Base-by-base conservation (phyloP, 306 rosid genomes). In the Cyamopsis tetragonoloba region DNA sequence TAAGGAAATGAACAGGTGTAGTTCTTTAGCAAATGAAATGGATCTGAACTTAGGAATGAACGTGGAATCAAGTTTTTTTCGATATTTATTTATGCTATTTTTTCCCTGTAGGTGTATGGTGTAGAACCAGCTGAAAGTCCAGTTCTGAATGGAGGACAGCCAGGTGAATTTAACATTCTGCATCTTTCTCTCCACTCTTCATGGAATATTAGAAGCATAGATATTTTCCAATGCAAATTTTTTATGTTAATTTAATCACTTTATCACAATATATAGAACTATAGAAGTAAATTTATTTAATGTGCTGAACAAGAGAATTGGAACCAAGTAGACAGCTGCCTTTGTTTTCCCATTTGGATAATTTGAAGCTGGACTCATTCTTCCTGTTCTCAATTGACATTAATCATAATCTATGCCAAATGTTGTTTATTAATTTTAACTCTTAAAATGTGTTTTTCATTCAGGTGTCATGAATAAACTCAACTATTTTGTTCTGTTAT, bases 71-170 rank as follows among this genome's bases (percentile, higher is more conserved):
- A 19, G 22, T 42, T 18, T 51, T 58, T 3, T 27, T 13, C n/a
- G 2, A 26, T 47, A 7, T 13, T 15, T 42, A 24, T 55, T 7
- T 44, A 53, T 62, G 46, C 49, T 56, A 57, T 76, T 53, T 34
- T 15, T 49, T 19, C 41, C 7, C 23, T 42, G 13, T 47, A 86
- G 98, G 74, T 92, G 14, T 84, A 81, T 72, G 96, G 89, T 27
- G 85, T 92, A 46, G 96, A 92, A 79, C 96, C 96, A 24, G 59
- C 24, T 32, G 96, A 89, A 78, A 92, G 96, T 80, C 79, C 96
- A 31, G 82, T 87, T 58, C 73, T 92, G 76, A 86, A 26, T 70
- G 96, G 98, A 77, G 96, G 96, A 83, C 30, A 53, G 23, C 81
- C 82, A 58, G 89, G 96, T 92, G 77, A 79, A 81, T 71, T 46